A percentile compares a stretch with the other conserved stretches of the same genome.
phyloP scores from a whole-genome alignment of 192 early-diverging fungal species.

The Mortierella hygrophila region DNA sequence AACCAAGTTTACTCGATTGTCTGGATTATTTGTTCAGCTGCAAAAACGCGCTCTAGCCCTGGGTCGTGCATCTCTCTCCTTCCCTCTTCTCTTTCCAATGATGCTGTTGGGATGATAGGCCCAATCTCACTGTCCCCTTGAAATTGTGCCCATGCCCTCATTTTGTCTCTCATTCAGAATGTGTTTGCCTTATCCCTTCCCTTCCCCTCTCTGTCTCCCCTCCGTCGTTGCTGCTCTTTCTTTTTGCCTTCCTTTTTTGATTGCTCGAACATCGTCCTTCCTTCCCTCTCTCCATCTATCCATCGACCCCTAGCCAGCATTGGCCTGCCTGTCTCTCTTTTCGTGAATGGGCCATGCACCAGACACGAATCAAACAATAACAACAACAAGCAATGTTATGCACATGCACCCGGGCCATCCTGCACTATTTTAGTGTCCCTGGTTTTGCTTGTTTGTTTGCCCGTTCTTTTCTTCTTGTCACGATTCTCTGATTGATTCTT shows the following conservation, averaged over 20 bases:
- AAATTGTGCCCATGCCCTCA: too few relatives aligned
- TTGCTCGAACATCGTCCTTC: neutral
- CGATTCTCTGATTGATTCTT: neutral
- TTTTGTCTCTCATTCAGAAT: too few relatives aligned
- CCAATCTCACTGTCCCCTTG: too few relatives aligned
- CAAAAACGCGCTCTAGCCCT: too few relatives aligned
- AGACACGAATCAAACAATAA: neutral
- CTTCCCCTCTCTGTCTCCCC: neutral
- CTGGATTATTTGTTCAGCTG: too few relatives aligned
- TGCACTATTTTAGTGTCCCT: neutral
- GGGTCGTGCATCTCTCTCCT: too few relatives aligned
- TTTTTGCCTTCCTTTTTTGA: neutral
- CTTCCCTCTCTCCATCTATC: neutral
- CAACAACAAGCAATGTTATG: neutral
- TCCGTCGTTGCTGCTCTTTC: too few relatives aligned
- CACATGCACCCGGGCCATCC: conserved; percentile 10
- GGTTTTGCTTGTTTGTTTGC: neutral
- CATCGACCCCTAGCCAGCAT: neutral
- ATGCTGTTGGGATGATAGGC: too few relatives aligned
- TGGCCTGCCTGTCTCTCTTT: neutral
- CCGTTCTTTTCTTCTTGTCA: neutral
- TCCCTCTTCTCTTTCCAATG: too few relatives aligned
- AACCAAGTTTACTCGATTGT: too few relatives aligned
- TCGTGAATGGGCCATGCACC: neutral
- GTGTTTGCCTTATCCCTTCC: neutral